Percentiles rank a stretch among this genome's conserved stretches.
Evolutionary conservation across 495 filamentous ascomycete genomes (phyloP).

Genomic region (Hyphodiscus hymeniophilus): DNA sequence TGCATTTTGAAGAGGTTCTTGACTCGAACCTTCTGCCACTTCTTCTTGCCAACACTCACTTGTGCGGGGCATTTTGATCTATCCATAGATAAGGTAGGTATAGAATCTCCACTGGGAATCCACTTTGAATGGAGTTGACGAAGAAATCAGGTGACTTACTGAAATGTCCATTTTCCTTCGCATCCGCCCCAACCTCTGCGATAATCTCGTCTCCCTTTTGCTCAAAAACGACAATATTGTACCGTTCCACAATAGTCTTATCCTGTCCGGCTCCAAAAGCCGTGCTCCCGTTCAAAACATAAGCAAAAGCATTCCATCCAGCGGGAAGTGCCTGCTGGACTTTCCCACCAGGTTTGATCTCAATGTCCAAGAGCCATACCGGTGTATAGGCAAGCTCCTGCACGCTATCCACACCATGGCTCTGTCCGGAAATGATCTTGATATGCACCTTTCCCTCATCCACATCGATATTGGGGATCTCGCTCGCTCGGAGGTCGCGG

Average conservation of each 20-base stretch:
- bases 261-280: slow-evolving; percentile 54
- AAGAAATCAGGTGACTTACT: slow-evolving; percentile 26
- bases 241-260: slow-evolving; percentile 52
- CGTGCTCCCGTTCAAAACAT: slow-evolving; percentile 64
- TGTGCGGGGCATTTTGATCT: too few species aligned
- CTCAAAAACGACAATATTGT: slow-evolving; percentile 87
- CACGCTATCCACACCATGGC: slow-evolving; percentile 75
- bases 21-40: too few species aligned
- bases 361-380: slow-evolving; percentile 85
- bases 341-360: slow-evolving; percentile 69
- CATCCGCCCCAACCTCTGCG: slow-evolving; percentile 59
- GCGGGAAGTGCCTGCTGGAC: slow-evolving; percentile 64
- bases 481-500: slow-evolving; percentile 65
- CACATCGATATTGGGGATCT: slow-evolving; percentile 63
- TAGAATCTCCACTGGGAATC: too few species aligned
- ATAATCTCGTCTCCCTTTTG: slow-evolving; percentile 65
- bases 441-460: slow-evolving; percentile 68
- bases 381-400: slow-evolving; percentile 91
- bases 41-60: too few species aligned
- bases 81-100: too few species aligned
- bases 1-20: too few species aligned
- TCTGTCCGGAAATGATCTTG: slow-evolving; percentile 84
- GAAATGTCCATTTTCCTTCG: slow-evolving; percentile 58
- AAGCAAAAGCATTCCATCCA: slow-evolving; percentile 89
- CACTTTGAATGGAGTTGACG: too few species aligned